Conservation (phyloP, 257 asterid genomes). For the Catharanthus roseus region DNA sequence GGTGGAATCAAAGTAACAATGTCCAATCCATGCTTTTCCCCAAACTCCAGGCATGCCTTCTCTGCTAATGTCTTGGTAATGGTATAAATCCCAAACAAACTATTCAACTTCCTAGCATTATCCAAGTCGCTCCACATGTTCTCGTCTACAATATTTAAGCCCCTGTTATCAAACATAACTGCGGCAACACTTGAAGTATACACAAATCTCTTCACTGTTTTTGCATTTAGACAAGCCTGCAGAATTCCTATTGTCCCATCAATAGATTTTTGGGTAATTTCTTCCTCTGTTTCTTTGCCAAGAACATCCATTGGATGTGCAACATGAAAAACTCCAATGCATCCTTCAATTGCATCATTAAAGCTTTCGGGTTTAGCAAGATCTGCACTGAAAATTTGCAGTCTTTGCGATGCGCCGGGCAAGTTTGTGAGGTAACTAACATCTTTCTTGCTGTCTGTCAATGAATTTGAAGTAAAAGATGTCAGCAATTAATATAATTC, state of each 20-base stretch:
- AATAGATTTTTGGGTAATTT: slow-evolving; percentile 21
- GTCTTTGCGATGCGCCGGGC: slow-evolving; percentile 49
- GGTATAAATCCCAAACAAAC: slow-evolving; percentile 3
- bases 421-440: slow-evolving; percentile 48
- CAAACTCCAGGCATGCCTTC: slow-evolving; percentile 40
- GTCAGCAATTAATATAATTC: too few relatives aligned
- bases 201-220: slow-evolving; percentile 46
- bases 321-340: slow-evolving; percentile 62
- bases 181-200: slow-evolving; percentile 37
- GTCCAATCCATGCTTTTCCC: slow-evolving; percentile 46
- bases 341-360: slow-evolving; percentile 44
- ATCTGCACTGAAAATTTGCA: slow-evolving; percentile 50
- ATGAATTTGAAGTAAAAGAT: not conserved
- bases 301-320: slow-evolving; percentile 61
- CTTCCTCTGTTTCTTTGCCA: slow-evolving; percentile 44
- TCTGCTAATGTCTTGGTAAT: slow-evolving; percentile 52
- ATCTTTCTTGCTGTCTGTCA: not conserved
- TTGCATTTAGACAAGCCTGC: slow-evolving; percentile 37
- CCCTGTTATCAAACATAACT: not conserved
- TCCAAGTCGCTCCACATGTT: slow-evolving; percentile 37
- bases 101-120: slow-evolving; percentile 11
- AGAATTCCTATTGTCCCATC: slow-evolving; percentile 36
- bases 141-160: slow-evolving; percentile 27
- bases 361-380: slow-evolving; percentile 48
- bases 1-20: slow-evolving; percentile 46